Evolutionary conservation across 345 rosid genomes (phyloP).

Genomic region (Citrus glauca): DNA sequence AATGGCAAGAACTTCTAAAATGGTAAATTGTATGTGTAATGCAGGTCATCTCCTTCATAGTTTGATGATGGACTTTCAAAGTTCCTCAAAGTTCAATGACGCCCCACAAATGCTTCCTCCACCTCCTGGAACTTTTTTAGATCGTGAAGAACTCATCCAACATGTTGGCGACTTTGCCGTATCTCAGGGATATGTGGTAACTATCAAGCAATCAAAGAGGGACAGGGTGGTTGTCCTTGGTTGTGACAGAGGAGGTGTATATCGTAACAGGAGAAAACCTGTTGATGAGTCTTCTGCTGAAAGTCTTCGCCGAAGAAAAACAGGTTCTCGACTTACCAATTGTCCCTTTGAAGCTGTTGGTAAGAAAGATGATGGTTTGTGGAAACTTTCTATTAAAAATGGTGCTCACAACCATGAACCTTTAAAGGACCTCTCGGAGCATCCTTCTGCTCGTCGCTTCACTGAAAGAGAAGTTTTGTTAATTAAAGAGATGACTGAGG

Average conservation of each 20-base stretch:
- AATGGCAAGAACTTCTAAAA: neutral
- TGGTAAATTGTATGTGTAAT: conserved; percentile 4
- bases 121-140: conserved; percentile 48
- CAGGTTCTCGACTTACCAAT: conserved; percentile 60
- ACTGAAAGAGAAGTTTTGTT: conserved; percentile 50
- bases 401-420: conserved; percentile 70
- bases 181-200: conserved; percentile 55
- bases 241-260: conserved; percentile 61
- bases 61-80: conserved; percentile 30
- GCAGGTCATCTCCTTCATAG: conserved; percentile 20
- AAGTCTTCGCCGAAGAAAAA: conserved; percentile 40
- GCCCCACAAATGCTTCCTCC: conserved; percentile 47
- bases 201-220: conserved; percentile 59
- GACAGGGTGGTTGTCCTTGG: conserved; percentile 58
- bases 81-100: conserved; percentile 26
- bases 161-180: conserved; percentile 56
- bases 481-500: conserved; percentile 73
- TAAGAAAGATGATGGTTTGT: conserved; percentile 62
- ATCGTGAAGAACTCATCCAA: conserved; percentile 54
- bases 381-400: conserved; percentile 57
- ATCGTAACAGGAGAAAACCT: conserved; percentile 57
- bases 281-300: conserved; percentile 43
- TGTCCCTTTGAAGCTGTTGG: conserved; percentile 71
- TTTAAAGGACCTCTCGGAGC: conserved; percentile 57
- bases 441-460: conserved; percentile 65